Evolutionary conservation across 2,329 filamentous ascomycete genomes (phyloP).

Genomic region (Didymella sp.): DNA sequence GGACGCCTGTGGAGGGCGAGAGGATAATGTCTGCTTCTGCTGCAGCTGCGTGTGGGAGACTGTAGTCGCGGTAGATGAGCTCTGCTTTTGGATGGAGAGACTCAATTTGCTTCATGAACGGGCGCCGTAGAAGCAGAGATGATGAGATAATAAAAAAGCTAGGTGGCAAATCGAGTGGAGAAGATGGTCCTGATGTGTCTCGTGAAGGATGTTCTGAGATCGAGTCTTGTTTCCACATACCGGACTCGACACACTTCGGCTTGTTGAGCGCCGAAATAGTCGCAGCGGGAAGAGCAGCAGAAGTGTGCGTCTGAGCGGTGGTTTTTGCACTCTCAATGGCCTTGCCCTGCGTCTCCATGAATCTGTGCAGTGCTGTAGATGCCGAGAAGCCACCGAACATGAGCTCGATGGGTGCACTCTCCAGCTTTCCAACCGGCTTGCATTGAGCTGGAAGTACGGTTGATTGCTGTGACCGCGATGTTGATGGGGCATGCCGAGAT

Average conservation of each 20-base stretch:
- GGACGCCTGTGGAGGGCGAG: slow-evolving; percentile 71
- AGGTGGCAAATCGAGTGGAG: slow-evolving; percentile 17
- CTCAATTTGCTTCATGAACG: slow-evolving; percentile 60
- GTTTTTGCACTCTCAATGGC: neutral
- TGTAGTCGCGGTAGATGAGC: slow-evolving; percentile 68
- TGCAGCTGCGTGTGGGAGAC: slow-evolving; percentile 29
- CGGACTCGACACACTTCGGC: neutral
- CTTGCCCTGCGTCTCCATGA: slow-evolving; percentile 58
- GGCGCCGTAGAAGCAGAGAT: slow-evolving; percentile 54
- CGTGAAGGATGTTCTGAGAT: neutral
- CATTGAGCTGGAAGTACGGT: neutral
- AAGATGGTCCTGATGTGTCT: neutral
- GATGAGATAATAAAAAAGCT: slow-evolving; percentile 62
- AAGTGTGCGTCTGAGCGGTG: neutral
- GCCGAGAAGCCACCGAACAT: slow-evolving; percentile 53
- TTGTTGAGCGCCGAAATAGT: neutral
- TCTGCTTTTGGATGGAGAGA: slow-evolving; percentile 57
- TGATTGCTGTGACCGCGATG: neutral
- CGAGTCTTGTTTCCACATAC: neutral
- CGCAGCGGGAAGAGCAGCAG: neutral
- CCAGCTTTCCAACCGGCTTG: neutral
- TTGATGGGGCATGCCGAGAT: neutral
- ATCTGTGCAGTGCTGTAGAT: slow-evolving; percentile 56
- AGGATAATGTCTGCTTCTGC: slow-evolving; percentile 76
- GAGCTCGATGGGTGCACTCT: slow-evolving; percentile 25